These are phyloP conservation scores for Eimeria mitis DNA, from an alignment of 169 alveolate species.

Conservation along the genomic window DNA sequence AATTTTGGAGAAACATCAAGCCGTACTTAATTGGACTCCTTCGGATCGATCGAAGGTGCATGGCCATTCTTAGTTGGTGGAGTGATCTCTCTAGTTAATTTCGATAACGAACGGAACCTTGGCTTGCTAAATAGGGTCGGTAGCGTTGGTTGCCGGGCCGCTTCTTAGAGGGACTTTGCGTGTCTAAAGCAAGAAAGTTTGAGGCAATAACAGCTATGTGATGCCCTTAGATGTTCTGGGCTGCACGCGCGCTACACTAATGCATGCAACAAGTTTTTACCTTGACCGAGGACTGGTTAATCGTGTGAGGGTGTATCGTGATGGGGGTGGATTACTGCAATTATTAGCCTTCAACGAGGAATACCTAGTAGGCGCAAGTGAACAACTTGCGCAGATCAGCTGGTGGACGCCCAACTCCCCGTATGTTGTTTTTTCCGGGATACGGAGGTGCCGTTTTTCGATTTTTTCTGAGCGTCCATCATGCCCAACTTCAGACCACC, in stretches of 20 bases:
- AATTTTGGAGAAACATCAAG: background rate
- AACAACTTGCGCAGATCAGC: conserved; percentile 96
- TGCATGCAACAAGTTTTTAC: conserved; percentile 75
- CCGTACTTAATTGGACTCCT: background rate
- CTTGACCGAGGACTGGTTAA: conserved; percentile 91
- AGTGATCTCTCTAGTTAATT: too few relatives aligned
- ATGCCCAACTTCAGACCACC: too few relatives aligned
- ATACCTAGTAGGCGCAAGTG: conserved; percentile 97
- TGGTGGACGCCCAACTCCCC: too few relatives aligned
- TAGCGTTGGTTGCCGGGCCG: conserved; percentile 69
- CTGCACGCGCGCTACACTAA: conserved; percentile 83
- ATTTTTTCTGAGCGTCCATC: too few relatives aligned
- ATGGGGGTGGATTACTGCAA: conserved; percentile 96
- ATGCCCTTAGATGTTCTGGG: conserved; percentile 81
- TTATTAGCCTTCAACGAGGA: conserved; percentile 96
- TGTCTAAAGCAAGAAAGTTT: conserved; percentile 93
- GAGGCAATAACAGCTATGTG: conserved; percentile 97
- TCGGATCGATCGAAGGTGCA: too few relatives aligned
- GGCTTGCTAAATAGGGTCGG: conserved; percentile 94
- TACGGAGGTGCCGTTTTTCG: too few relatives aligned
- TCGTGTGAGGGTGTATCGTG: conserved; percentile 93
- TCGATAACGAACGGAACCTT: conserved; percentile 97
- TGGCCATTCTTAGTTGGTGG: too few relatives aligned
- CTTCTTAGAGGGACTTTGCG: conserved; percentile 95
- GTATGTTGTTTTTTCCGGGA: too few relatives aligned